phyloP scores from a whole-genome alignment of 345 rosid genomes.

The Gossypium australe region DNA sequence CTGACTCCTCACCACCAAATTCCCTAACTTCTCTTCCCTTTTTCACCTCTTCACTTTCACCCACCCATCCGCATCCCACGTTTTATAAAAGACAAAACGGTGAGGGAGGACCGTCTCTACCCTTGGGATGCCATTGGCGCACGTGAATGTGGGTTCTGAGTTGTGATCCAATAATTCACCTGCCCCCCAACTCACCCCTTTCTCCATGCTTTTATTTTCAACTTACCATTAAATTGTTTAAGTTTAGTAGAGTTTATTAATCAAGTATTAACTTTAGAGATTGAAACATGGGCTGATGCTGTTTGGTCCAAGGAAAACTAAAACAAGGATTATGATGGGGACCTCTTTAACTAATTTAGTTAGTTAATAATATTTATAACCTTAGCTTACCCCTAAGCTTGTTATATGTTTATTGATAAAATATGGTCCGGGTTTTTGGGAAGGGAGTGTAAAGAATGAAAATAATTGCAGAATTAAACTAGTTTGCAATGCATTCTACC shows the following conservation, averaged over 20 bases:
- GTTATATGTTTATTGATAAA: neutral
- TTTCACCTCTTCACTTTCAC: neutral
- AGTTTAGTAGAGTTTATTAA: too few relatives aligned
- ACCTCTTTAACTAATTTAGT: neutral
- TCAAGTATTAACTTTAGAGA: too few relatives aligned
- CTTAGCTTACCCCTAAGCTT: neutral
- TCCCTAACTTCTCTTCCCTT: neutral
- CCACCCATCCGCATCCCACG: neutral
- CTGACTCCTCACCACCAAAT: neutral
- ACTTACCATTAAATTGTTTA: neutral
- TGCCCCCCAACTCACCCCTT: neutral
- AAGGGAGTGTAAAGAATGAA: neutral
- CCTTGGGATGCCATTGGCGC: slow-evolving; percentile 11
- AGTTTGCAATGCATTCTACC: neutral
- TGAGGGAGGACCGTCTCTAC: neutral
- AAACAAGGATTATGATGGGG: neutral
- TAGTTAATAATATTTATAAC: neutral
- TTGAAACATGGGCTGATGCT: neutral
- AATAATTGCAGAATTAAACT: neutral
- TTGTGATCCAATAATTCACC: slow-evolving; percentile 24
- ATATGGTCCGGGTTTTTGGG: neutral
- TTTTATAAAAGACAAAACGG: slow-evolving; percentile 8
- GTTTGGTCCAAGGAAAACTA: neutral
- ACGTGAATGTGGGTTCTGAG: slow-evolving; percentile 21
- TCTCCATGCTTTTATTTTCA: too few relatives aligned